Evolutionary conservation across 139 green algal genomes (phyloP).

Genomic region (Dunaliella primolecta): DNA sequence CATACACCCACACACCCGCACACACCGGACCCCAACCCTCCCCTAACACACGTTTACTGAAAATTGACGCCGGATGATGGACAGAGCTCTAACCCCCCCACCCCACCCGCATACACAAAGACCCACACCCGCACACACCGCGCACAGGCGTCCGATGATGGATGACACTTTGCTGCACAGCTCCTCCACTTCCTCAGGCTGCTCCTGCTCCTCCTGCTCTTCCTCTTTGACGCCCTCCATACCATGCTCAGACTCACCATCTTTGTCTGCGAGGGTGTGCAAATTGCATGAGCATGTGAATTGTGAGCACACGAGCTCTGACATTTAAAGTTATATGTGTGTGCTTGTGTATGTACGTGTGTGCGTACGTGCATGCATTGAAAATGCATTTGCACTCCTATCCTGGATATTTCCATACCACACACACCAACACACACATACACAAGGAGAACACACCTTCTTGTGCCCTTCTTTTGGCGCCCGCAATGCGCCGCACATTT

Average conservation of each 20-base stretch:
- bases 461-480: background rate
- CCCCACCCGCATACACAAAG: background rate
- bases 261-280: background rate
- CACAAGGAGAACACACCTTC: background rate
- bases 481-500: conserved; percentile 10
- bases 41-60: too few species aligned
- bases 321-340: too few species aligned
- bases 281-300: background rate
- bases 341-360: conserved; percentile 6
- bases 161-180: background rate
- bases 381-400: too few species aligned
- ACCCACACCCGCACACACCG: background rate
- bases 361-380: background rate
- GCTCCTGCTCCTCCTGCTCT: background rate
- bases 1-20: too few species aligned
- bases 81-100: too few species aligned
- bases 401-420: too few species aligned
- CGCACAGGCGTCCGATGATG: background rate
- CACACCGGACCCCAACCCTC: too few species aligned
- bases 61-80: too few species aligned
- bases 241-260: background rate
- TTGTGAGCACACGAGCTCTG: too few species aligned
- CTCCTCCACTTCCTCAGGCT: conserved; percentile 2
- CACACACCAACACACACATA: too few species aligned
- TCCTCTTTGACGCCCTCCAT: background rate